Conservation (phyloP, 2,329 filamentous ascomycete species). For the Penicillium hesseltinei region DNA sequence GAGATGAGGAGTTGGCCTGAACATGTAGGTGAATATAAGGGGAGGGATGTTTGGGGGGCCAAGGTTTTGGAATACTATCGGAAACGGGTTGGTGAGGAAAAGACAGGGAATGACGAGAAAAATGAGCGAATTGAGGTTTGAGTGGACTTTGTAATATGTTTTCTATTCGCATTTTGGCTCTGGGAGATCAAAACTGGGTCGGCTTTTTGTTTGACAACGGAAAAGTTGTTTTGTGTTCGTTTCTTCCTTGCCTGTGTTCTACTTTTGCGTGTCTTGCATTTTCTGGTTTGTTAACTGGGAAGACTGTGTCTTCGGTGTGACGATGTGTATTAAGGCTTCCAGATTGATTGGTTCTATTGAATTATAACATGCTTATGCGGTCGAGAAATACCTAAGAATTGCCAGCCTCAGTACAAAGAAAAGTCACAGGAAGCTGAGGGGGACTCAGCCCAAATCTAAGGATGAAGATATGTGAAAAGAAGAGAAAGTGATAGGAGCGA, state of each 20-base stretch:
- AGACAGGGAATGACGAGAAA: neutral
- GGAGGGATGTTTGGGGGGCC: constrained; percentile 44
- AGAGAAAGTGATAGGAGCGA: neutral
- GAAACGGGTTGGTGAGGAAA: constrained; percentile 19
- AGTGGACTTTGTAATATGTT: constrained; percentile 1
- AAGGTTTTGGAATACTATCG: constrained; percentile 40
- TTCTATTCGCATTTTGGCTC: constrained; percentile 3
- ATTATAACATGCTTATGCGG: neutral
- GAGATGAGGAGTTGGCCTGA: constrained; percentile 49
- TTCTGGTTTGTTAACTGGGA: neutral
- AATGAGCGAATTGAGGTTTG: constrained; percentile 12
- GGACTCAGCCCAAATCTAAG: constrained; percentile 7
- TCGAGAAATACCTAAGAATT: neutral
- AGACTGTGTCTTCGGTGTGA: neutral
- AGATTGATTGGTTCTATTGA: neutral
- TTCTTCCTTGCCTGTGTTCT: neutral
- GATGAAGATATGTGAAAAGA: constrained; percentile 7
- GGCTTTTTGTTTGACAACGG: constrained; percentile 6
- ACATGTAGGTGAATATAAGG: constrained; percentile 47
- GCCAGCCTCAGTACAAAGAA: neutral
- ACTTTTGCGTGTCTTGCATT: neutral
- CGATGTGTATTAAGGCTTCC: neutral
- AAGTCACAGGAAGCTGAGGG: neutral
- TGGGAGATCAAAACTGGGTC: constrained; percentile 10
- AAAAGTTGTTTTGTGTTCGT: constrained; percentile 8